Conservation (phyloP, 352 stramenopile genomes). For the Pythium folliculosum region DNA sequence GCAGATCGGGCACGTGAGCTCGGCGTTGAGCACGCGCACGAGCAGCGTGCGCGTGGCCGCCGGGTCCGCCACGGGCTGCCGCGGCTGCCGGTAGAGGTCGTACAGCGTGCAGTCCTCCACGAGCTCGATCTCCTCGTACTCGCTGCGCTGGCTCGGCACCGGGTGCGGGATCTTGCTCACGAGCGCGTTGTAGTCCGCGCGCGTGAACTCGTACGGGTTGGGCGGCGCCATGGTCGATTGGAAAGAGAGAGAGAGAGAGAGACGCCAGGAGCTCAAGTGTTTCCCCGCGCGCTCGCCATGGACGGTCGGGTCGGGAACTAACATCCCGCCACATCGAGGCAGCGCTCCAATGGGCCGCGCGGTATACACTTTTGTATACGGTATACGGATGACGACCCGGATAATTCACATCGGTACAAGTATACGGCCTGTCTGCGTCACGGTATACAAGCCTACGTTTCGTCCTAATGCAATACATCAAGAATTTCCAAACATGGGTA, state of each 20-base stretch:
- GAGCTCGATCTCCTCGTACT: slow-evolving; percentile 87
- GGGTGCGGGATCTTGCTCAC: slow-evolving; percentile 43
- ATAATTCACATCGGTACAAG: neutral
- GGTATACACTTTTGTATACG: neutral
- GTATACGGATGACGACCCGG: neutral
- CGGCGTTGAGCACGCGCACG: slow-evolving; percentile 70
- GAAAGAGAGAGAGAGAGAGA: neutral
- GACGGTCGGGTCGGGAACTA: neutral
- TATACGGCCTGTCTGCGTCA: too few relatives aligned
- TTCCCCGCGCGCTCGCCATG: neutral
- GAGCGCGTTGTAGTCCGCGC: slow-evolving; percentile 65
- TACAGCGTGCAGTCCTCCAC: slow-evolving; percentile 89
- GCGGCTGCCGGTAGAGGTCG: slow-evolving; percentile 86
- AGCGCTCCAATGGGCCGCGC: neutral
- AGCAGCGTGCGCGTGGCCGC: slow-evolving; percentile 59
- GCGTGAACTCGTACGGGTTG: slow-evolving; percentile 75
- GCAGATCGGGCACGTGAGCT: slow-evolving; percentile 89
- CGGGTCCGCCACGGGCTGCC: slow-evolving; percentile 58
- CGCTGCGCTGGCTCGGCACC: slow-evolving; percentile 61
- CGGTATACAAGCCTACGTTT: neutral
- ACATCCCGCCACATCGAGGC: neutral
- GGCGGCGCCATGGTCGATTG: slow-evolving; percentile 21
- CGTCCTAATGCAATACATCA: neutral
- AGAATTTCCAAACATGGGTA: neutral
- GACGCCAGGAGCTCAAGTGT: neutral